phyloP scores from a whole-genome alignment of 75 land plant genomes.

The Adiantum capillusveneris region DNA sequence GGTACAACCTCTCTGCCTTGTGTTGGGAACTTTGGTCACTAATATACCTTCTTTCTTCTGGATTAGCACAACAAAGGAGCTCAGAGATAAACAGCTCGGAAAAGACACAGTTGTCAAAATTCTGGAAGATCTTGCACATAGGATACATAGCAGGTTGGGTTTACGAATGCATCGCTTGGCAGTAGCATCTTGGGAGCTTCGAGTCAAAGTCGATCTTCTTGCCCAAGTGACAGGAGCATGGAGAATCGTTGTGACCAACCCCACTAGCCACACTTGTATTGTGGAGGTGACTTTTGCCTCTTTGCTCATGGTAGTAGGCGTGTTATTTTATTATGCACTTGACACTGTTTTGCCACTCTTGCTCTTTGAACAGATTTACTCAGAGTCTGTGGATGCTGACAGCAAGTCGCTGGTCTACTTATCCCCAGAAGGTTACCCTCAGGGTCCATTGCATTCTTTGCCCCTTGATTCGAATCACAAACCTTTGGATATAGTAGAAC shows the following conservation, averaged over 20 bases:
- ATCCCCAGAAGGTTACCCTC: conserved; percentile 31
- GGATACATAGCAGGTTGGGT: conserved; percentile 66
- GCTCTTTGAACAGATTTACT: conserved; percentile 45
- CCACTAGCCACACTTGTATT: conserved; percentile 90
- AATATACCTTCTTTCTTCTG: no score
- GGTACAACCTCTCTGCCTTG: no score
- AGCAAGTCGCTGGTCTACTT: conserved; percentile 48
- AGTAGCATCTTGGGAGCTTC: conserved; percentile 92
- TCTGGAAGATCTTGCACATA: conserved; percentile 52
- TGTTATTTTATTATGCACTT: not conserved
- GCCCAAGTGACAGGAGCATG: conserved; percentile 78
- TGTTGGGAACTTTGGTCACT: no score
- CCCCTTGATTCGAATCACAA: conserved; percentile 57
- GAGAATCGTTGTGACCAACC: conserved; percentile 89
- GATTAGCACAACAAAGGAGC: conserved; percentile 4
- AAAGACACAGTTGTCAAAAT: conserved; percentile 34
- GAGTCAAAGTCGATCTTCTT: conserved; percentile 52
- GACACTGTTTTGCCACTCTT: not conserved
- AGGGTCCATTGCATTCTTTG: conserved; percentile 68
- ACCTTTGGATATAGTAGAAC: conserved; percentile 64
- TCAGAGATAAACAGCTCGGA: conserved; percentile 9
- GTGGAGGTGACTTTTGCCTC: conserved; percentile 53
- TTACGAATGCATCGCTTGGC: conserved; percentile 88
- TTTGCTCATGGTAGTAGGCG: not conserved
- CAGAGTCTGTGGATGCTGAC: conserved; percentile 58